These are phyloP conservation scores for Daldinia vernicosa DNA, from an alignment of 495 filamentous ascomycete species.

Conservation along the genomic window DNA sequence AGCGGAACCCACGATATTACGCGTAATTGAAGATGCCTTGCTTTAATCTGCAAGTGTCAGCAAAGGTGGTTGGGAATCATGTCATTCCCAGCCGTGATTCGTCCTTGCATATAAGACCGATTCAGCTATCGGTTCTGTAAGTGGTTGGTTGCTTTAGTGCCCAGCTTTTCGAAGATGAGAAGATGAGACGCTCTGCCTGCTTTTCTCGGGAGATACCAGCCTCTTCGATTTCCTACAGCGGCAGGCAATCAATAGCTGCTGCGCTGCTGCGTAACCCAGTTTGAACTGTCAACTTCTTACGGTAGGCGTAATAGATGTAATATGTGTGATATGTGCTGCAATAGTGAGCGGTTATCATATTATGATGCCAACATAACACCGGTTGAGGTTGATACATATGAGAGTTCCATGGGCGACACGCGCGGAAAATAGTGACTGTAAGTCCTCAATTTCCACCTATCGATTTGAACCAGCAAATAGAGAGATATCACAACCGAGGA, in stretches of 20 bases:
- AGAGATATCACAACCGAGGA: constrained; percentile 16
- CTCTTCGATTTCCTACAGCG: constrained; percentile 26
- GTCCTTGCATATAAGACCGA: constrained; percentile 21
- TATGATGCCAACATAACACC: constrained; percentile 22
- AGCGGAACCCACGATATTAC: constrained; percentile 43
- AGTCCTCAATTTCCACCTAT: constrained; percentile 1
- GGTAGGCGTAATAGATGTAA: not conserved
- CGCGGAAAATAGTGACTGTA: constrained; percentile 1
- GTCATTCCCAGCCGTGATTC: constrained; percentile 32
- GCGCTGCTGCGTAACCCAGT: not conserved
- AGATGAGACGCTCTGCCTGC: constrained; percentile 12
- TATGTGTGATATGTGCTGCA: constrained; percentile 14
- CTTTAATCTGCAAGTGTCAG: constrained; percentile 39
- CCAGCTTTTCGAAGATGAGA: constrained; percentile 30
- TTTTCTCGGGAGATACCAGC: constrained; percentile 31
- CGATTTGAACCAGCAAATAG: constrained; percentile 14
- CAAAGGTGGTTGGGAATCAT: constrained; percentile 30
- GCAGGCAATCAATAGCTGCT: constrained; percentile 1
- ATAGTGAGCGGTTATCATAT: constrained; percentile 25
- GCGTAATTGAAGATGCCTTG: constrained; percentile 44
- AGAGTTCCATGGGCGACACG: constrained; percentile 18
- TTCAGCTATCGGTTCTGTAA: constrained; percentile 8
- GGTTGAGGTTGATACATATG: constrained; percentile 34
- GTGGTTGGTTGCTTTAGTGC: constrained; percentile 32
- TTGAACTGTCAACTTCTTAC: constrained; percentile 6